Percentiles rank a stretch among this genome's conserved stretches.
Conservation (phyloP, 805 yeast genomes). For the Kurtzmaniella cleridarum region DNA sequence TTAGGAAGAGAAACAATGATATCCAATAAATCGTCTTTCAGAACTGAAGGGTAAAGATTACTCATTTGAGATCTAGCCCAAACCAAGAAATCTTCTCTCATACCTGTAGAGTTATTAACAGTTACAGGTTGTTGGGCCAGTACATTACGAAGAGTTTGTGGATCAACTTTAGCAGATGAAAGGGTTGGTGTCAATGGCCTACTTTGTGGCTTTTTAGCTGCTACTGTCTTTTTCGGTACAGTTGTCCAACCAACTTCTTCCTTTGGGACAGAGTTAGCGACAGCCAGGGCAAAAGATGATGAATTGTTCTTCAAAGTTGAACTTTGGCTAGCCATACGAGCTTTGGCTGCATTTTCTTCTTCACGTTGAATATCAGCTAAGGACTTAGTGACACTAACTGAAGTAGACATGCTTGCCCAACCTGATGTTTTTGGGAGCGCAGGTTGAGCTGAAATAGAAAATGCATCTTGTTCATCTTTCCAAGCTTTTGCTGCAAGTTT, state of each 20-base stretch:
- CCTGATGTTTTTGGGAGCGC: constrained; percentile 37
- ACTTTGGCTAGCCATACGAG: constrained; percentile 14
- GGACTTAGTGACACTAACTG: constrained; percentile 31
- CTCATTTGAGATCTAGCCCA: constrained; percentile 71
- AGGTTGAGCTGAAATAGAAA: constrained; percentile 19
- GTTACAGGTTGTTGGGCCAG: constrained; percentile 22
- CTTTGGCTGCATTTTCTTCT: constrained; percentile 40
- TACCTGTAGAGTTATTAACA: constrained; percentile 14
- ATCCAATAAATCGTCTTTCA: constrained; percentile 71
- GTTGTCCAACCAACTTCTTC: constrained; percentile 39
- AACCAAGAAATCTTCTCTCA: constrained; percentile 53
- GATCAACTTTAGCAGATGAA: constrained; percentile 21
- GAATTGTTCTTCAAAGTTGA: constrained; percentile 8
- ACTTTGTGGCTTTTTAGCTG: constrained; percentile 33
- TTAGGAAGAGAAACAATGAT: constrained; percentile 75
- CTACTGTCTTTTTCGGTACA: constrained; percentile 22
- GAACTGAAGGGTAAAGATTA: constrained; percentile 68
- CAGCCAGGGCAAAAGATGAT: constrained; percentile 27
- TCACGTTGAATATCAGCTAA: constrained; percentile 60
- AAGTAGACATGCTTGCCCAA: constrained; percentile 33
- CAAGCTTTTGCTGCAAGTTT: constrained; percentile 16
- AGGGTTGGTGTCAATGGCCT: constrained; percentile 16
- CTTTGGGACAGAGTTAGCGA: constrained; percentile 22
- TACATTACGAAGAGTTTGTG: constrained; percentile 33
- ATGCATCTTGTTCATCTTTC: constrained; percentile 17